Evolutionary conservation across 2,329 filamentous ascomycete species (phyloP), one percentile per base, ranked within the genome.

Genomic region (Verticillium nonalfalfae): DNA sequence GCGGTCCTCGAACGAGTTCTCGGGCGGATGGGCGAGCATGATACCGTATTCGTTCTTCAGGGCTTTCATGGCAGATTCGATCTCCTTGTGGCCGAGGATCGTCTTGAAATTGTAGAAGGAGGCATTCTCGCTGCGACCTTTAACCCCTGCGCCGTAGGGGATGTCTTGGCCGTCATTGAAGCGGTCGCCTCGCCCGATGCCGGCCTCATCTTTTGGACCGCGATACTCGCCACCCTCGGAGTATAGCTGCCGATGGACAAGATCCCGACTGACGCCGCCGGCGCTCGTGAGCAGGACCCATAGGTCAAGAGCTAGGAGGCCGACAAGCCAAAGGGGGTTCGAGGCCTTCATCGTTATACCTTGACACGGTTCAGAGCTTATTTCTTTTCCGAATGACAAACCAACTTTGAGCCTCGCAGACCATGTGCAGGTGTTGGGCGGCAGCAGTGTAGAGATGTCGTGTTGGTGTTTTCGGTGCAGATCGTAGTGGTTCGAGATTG

Each of bases 51-150:
- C 67, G n/a, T 65, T 72, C 14, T 72, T 73, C 21, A 83, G 75
- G 34, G 72, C 76, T 26, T 76, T 66, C 38, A 82, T 71, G 1
- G 74, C 80, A 1, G 77, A 77, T 33, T 72, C 71, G 56, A 83
- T 71, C 65, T 83, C 80, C 7, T 66, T 64, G 50, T 75, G 69
- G 58, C 75, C 82, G 66, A 83, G 74, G 66, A 82, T 77, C 57
- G 72, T 76, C 50, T 70, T 63, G 59, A 81, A 74, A 36, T 68
- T 69, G 59, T 74, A 69, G 33, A 75, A 70, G 33, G 13, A 14
- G 15, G 14, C 21, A 7, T 58, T 36, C 13, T 74, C 66, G 2
- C 34, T 10, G 38, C 21, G 33, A 33, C 5, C 54, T 7, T 34
- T 13, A 7, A 66, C 63, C 4, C 72, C 71, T 6, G 74, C 58